A percentile compares a stretch with the other conserved stretches of the same genome.
phyloP scores from a whole-genome alignment of 2,329 filamentous ascomycete species.

The Trichoderma cornu-damae region DNA sequence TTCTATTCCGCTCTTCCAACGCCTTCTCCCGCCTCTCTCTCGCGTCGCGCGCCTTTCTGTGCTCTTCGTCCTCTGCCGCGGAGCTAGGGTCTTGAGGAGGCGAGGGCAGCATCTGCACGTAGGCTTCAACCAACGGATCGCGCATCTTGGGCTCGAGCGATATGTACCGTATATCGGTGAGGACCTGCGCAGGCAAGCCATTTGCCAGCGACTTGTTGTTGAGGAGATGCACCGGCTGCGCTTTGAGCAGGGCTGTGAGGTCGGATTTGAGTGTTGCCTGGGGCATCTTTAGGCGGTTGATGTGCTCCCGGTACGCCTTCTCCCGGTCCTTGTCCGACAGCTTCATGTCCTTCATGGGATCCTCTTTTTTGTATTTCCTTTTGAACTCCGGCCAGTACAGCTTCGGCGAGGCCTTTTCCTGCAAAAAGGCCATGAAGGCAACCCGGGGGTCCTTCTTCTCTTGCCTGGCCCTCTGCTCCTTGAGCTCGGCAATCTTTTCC shows the following conservation, averaged over 20 bases:
- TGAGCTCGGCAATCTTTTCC: slow-evolving; percentile 66
- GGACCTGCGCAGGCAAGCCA: slow-evolving; percentile 56
- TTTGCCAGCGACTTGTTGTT: slow-evolving; percentile 54
- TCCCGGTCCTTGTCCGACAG: slow-evolving; percentile 73
- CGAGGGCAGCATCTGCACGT: slow-evolving; percentile 58
- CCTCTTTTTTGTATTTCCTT: slow-evolving; percentile 78
- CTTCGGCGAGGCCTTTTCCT: slow-evolving; percentile 78
- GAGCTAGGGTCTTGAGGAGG: slow-evolving; percentile 44
- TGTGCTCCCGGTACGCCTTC: slow-evolving; percentile 71
- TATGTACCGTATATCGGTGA: slow-evolving; percentile 65
- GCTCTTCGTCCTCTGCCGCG: slow-evolving; percentile 47
- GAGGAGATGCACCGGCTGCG: slow-evolving; percentile 52
- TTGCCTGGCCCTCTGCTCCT: slow-evolving; percentile 66
- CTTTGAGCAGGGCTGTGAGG: slow-evolving; percentile 59
- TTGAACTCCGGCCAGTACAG: slow-evolving; percentile 98
- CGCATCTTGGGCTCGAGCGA: slow-evolving; percentile 57
- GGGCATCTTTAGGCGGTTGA: slow-evolving; percentile 61
- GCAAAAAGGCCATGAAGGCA: slow-evolving; percentile 74
- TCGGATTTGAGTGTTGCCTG: slow-evolving; percentile 64
- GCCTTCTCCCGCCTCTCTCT: slow-evolving; percentile 60
- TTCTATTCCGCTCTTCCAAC: slow-evolving; percentile 57
- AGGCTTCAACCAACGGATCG: slow-evolving; percentile 61
- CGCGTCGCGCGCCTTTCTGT: slow-evolving; percentile 46
- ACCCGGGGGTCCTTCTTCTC: slow-evolving; percentile 79
- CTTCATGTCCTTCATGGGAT: slow-evolving; percentile 68